Conservation (phyloP, 2,329 filamentous ascomycete genomes). For the Sporothrix dimorphospora region DNA sequence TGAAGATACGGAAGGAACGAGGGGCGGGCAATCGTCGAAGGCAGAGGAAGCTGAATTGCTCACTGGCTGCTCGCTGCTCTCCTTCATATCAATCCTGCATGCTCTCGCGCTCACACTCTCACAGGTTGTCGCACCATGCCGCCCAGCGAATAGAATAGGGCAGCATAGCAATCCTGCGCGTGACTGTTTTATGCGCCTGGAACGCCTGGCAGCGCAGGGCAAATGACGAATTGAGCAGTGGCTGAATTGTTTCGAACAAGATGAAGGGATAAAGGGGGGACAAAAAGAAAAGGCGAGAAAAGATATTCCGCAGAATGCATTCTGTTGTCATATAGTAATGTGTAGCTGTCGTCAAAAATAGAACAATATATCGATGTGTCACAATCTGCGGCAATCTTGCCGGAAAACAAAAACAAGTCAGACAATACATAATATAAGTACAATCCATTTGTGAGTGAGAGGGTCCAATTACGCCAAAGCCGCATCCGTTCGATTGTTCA, state of each 20-base stretch:
- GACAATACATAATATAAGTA: not conserved
- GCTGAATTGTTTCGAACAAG: conserved; percentile 6
- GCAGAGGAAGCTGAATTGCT: not conserved
- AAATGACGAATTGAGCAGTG: not conserved
- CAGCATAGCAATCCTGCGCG: not conserved
- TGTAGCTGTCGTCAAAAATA: not conserved
- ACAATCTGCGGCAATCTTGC: not conserved
- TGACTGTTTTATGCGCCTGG: not conserved
- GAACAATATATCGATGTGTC: conserved; percentile 9
- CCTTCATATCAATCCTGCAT: not conserved
- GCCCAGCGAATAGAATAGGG: not conserved
- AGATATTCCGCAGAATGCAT: not conserved
- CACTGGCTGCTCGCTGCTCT: not conserved
- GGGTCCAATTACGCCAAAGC: not conserved
- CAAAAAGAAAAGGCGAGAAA: not conserved
- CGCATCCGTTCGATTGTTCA: not conserved
- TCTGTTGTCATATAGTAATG: not conserved
- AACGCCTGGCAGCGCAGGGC: not conserved
- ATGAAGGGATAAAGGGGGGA: not conserved
- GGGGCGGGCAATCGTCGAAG: not conserved
- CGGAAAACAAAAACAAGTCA: not conserved
- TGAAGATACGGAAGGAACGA: conserved; percentile 1
- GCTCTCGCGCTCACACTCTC: not conserved
- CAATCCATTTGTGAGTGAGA: conserved; percentile 18
- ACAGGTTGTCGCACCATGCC: not conserved